Evolutionary conservation across 1,284 basidiomycete species (phyloP), one percentile per base, ranked within the genome.

Genomic region (Trichosporon asahii): DNA sequence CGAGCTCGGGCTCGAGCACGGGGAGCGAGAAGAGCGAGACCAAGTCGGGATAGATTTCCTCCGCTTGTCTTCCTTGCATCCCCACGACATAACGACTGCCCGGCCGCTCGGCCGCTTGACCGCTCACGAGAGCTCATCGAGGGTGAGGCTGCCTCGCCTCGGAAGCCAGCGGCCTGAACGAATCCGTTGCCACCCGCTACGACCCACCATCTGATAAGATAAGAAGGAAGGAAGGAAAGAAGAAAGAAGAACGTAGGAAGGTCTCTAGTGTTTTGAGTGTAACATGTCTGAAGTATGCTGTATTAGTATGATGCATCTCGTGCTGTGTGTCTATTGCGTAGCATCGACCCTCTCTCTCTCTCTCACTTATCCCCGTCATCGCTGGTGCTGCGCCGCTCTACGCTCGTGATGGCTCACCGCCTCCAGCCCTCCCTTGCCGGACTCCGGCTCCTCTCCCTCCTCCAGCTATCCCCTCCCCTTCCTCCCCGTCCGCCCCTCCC

Each of bases 381-480:
- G n/a, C n/a, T n/a, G n/a, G 3, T 18, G 9, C 40, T 12, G 3
- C 40, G 14, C 7, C 5, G 11, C 21, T 5, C 66, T 66, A 7
- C 31, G 64, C 6, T 68, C 72, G 37, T 66, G 23, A 2, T 23
- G 11, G 31, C 49, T 68, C 73, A 53, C 11, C 65, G 64, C 25
- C 72, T 65, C 29, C 63, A 33, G 12, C 72, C 68, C 21, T 69
- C 64, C 11, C 69, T 40, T 70, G 44, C 21, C 64, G 60, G 25
- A 49, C 70, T 68, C 69, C 57, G 29, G 64, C 40, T 27, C 67
- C 65, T 27, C 9, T 31, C 29, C 27, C 57, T 15, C 27, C 57
- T 35, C 37, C 35, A 37, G 57, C 27, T 27, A 40, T 67, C 65
- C 4, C 31, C 23, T n/a, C 18, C 60, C 31, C 60, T 11, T 1